Percentiles rank a stretch among this genome's conserved stretches.
Conservation (phyloP, 306 rosid species). For the Senna tora region DNA sequence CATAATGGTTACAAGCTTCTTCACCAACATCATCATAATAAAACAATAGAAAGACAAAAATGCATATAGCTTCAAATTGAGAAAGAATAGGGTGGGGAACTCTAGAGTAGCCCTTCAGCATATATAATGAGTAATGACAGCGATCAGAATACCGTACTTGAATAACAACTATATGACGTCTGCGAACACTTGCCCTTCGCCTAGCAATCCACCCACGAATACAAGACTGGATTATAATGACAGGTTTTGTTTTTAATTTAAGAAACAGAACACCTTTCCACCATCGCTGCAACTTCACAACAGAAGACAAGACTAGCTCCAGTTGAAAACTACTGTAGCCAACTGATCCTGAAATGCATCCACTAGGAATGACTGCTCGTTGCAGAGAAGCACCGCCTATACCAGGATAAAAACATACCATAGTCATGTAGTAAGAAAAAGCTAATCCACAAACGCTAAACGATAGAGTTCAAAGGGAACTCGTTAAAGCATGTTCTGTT, state of each 20-base stretch:
- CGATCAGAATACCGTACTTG: slow-evolving; percentile 60
- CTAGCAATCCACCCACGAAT: slow-evolving; percentile 72
- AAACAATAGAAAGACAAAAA: background rate
- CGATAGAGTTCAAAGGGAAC: background rate
- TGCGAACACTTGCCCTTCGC: slow-evolving; percentile 52
- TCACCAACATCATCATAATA: background rate
- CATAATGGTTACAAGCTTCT: slow-evolving; percentile 17
- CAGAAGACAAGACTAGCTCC: slow-evolving; percentile 52
- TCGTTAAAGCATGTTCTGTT: background rate
- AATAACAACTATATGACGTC: slow-evolving; percentile 52
- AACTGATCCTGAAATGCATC: slow-evolving; percentile 39
- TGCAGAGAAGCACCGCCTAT: slow-evolving; percentile 52
- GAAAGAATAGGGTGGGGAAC: no score
- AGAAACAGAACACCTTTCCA: slow-evolving; percentile 63
- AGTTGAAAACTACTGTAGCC: slow-evolving; percentile 49
- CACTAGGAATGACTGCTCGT: slow-evolving; percentile 32
- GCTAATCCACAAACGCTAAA: slow-evolving; percentile 3
- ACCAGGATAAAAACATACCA: slow-evolving; percentile 24
- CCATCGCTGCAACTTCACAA: slow-evolving; percentile 81
- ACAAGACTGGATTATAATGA: slow-evolving; percentile 68
- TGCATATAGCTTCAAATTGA: background rate
- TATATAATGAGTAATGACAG: slow-evolving; percentile 13
- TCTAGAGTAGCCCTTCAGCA: background rate
- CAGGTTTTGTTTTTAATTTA: slow-evolving; percentile 56
- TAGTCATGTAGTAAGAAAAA: slow-evolving; percentile 8